Evolutionary conservation across 306 rosid genomes (phyloP).

Genomic region (Gleditsia sinensis): DNA sequence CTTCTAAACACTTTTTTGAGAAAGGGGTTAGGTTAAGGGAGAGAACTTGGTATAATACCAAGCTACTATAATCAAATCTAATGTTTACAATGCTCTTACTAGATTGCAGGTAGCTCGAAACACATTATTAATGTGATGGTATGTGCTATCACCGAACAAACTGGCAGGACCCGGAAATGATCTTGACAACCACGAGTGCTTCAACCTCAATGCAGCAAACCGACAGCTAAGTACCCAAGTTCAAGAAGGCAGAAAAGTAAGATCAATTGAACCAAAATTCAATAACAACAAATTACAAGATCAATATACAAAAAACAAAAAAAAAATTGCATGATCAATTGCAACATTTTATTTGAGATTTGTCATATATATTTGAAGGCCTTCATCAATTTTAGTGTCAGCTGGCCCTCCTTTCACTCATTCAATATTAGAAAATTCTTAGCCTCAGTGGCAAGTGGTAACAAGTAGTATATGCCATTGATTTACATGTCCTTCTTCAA

Average conservation of each 20-base stretch:
- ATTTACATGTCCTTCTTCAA: not conserved
- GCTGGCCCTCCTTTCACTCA: not conserved
- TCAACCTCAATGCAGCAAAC: conserved; percentile 68
- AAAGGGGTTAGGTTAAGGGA: too few species aligned
- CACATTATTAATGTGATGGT: not conserved
- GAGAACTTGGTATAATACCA: not conserved
- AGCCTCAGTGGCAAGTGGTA: not conserved
- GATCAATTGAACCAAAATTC: not conserved
- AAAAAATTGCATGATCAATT: too few species aligned
- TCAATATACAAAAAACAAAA: too few species aligned
- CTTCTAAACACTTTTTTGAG: not conserved
- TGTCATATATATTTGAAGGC: conserved; percentile 24
- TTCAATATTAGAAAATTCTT: not conserved
- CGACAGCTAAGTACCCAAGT: conserved; percentile 80
- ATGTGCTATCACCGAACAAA: conserved; percentile 33
- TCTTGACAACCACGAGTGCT: conserved; percentile 51
- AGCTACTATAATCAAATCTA: conserved; percentile 17
- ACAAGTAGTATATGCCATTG: not conserved
- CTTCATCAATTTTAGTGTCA: conserved; percentile 10
- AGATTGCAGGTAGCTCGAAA: too few species aligned
- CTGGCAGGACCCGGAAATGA: conserved; percentile 58
- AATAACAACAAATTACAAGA: not conserved
- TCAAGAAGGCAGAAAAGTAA: not conserved
- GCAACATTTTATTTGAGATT: conserved; percentile 3
- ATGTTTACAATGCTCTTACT: not conserved